These are phyloP conservation scores for Bipolaris sorokiniana DNA, from an alignment of 2,329 filamentous ascomycete species.

Conservation along the genomic window DNA sequence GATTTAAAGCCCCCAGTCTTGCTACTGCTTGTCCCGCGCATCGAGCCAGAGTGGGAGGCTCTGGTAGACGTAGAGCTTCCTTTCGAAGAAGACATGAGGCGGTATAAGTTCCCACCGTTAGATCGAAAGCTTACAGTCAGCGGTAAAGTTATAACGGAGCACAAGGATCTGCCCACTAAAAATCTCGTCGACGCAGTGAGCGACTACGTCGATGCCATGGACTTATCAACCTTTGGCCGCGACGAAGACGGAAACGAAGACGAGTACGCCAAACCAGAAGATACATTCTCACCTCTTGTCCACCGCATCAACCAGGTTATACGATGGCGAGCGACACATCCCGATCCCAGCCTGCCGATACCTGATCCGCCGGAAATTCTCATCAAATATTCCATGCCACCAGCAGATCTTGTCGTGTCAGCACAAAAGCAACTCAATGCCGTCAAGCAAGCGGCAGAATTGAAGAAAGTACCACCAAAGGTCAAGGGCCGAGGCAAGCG, in stretches of 20 bases:
- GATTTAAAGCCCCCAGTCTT: slow-evolving; percentile 79
- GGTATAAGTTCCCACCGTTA: slow-evolving; percentile 89
- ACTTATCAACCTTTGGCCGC: slow-evolving; percentile 71
- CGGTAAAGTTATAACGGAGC: slow-evolving; percentile 78
- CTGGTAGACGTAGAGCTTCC: slow-evolving; percentile 89
- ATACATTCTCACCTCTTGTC: slow-evolving; percentile 83
- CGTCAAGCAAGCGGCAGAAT: slow-evolving; percentile 72
- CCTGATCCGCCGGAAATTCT: slow-evolving; percentile 54
- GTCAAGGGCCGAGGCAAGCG: slow-evolving; percentile 71
- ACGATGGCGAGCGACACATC: slow-evolving; percentile 78
- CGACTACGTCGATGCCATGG: slow-evolving; percentile 92
- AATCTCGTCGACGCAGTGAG: slow-evolving; percentile 82
- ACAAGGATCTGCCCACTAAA: slow-evolving; percentile 79
- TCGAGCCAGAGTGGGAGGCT: slow-evolving; percentile 81
- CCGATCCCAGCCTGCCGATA: slow-evolving; percentile 70
- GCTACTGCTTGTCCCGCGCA: slow-evolving; percentile 77
- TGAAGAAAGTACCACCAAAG: slow-evolving; percentile 85
- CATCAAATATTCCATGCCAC: slow-evolving; percentile 74
- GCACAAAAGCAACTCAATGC: slow-evolving; percentile 65
- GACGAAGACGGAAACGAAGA: slow-evolving; percentile 71
- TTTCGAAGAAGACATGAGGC: slow-evolving; percentile 88
- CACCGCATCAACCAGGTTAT: slow-evolving; percentile 89
- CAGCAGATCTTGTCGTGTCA: slow-evolving; percentile 67
- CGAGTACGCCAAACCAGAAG: slow-evolving; percentile 80
- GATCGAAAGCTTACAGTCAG: slow-evolving; percentile 88